A percentile compares a stretch with the other conserved stretches of the same genome.
Evolutionary conservation across 805 yeast genomes (phyloP).

Genomic region (Candida koratica): DNA sequence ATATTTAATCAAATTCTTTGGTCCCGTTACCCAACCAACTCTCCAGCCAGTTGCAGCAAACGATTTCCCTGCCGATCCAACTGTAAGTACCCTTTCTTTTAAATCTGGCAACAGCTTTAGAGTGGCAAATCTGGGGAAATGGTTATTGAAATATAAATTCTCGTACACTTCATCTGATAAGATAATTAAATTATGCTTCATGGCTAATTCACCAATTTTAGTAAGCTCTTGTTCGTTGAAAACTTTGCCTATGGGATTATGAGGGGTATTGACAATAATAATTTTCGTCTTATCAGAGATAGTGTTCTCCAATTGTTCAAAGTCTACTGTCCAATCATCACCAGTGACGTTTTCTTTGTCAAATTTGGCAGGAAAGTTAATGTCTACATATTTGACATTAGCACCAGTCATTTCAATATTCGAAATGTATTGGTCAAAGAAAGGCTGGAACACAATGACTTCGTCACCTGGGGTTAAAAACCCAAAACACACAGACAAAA

Average conservation of each 20-base stretch:
- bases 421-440: conserved; percentile 93
- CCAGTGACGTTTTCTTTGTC: conserved; percentile 63
- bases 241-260: conserved; percentile 93
- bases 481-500: conserved; percentile 79
- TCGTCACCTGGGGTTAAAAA: conserved; percentile 86
- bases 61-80: conserved; percentile 96
- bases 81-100: conserved; percentile 74
- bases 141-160: conserved; percentile 66
- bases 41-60: conserved; percentile 99
- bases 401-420: conserved; percentile 95
- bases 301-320: conserved; percentile 68
- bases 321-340: conserved; percentile 83
- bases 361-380: conserved; percentile 78
- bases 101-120: conserved; percentile 65
- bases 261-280: conserved; percentile 88
- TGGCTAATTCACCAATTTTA: conserved; percentile 76
- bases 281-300: conserved; percentile 76
- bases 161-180: conserved; percentile 96
- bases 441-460: conserved; percentile 94
- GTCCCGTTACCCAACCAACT: conserved; percentile 92
- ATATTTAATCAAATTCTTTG: conserved; percentile 73
- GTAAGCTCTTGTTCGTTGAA: conserved; percentile 71
- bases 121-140: conserved; percentile 80
- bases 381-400: conserved; percentile 78
- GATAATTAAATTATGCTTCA: conserved; percentile 75